phyloP scores from a whole-genome alignment of 495 filamentous ascomycete genomes.

The Neurospora sp. region DNA sequence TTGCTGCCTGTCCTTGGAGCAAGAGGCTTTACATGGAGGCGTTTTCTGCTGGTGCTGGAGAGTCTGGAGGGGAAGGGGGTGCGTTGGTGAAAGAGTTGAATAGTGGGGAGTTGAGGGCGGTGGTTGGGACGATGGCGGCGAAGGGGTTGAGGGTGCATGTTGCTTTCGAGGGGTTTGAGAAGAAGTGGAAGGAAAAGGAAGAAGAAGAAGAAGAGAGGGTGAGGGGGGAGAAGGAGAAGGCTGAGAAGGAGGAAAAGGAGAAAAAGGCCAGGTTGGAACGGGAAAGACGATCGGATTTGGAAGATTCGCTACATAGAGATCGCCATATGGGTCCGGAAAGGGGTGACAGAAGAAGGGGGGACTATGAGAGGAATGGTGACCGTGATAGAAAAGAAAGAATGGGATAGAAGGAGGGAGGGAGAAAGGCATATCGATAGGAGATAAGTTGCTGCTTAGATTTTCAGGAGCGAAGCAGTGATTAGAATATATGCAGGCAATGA shows the following conservation, averaged over 20 bases:
- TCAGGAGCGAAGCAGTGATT: too few species aligned
- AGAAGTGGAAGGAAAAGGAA: conserved; percentile 16
- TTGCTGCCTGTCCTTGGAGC: conserved; percentile 64
- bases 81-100: conserved; percentile 19
- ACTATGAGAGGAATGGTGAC: neutral
- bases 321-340: neutral
- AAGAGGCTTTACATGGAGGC: conserved; percentile 59
- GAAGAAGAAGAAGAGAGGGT: conserved; percentile 4
- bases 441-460: too few species aligned
- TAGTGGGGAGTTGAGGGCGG: conserved; percentile 44
- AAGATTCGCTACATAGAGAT: neutral
- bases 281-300: neutral
- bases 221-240: conserved; percentile 11
- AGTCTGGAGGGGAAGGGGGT: too few species aligned
- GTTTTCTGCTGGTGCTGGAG: conserved; percentile 25
- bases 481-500: neutral
- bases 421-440: neutral
- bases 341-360: neutral
- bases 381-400: neutral
- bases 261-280: neutral
- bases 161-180: conserved; percentile 32
- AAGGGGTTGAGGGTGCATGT: conserved; percentile 35
- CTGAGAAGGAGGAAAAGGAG: neutral
- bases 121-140: conserved; percentile 24
- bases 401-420: neutral